These are phyloP conservation scores for Trypanosoma brucei DNA, from an alignment of 208 protist species.

Conservation along the genomic window DNA sequence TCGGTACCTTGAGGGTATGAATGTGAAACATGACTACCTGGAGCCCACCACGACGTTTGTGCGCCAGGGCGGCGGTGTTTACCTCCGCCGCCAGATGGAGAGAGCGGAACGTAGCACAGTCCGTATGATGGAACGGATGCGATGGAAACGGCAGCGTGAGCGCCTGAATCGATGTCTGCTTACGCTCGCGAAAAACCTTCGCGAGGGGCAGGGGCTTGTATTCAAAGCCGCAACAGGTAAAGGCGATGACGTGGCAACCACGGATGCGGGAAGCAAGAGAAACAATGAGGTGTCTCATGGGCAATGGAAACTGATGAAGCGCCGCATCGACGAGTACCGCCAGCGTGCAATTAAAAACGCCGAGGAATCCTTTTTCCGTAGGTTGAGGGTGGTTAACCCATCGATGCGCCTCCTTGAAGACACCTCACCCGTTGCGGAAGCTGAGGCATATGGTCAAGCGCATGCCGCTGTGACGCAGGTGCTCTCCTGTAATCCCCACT, in stretches of 20 bases:
- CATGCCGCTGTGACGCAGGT: slow-evolving; percentile 68
- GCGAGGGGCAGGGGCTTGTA: neutral
- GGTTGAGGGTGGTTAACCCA: slow-evolving; percentile 15
- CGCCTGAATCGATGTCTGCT: slow-evolving; percentile 10
- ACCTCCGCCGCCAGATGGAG: slow-evolving; percentile 41
- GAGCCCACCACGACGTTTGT: slow-evolving; percentile 19
- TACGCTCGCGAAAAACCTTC: neutral
- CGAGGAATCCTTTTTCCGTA: slow-evolving; percentile 1
- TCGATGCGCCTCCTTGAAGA: slow-evolving; percentile 41
- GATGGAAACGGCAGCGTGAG: slow-evolving; percentile 28
- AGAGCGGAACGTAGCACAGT: slow-evolving; percentile 26
- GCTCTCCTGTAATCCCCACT: slow-evolving; percentile 80
- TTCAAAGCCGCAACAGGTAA: neutral
- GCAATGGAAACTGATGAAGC: slow-evolving; percentile 31
- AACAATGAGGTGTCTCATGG: neutral
- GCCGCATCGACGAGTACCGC: slow-evolving; percentile 39
- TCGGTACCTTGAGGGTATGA: slow-evolving; percentile 32
- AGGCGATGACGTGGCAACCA: neutral
- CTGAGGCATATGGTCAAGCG: slow-evolving; percentile 41
- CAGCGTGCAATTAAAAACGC: slow-evolving; percentile 20
- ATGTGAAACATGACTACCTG: slow-evolving; percentile 24
- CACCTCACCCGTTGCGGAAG: slow-evolving; percentile 69
- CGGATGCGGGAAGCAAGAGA: neutral
- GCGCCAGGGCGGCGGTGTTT: slow-evolving; percentile 26
- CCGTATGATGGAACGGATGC: slow-evolving; percentile 29